A percentile compares a stretch with the other conserved stretches of the same genome.
Conservation (phyloP, 495 filamentous ascomycete species). For the Talaromyces borbonicus region DNA sequence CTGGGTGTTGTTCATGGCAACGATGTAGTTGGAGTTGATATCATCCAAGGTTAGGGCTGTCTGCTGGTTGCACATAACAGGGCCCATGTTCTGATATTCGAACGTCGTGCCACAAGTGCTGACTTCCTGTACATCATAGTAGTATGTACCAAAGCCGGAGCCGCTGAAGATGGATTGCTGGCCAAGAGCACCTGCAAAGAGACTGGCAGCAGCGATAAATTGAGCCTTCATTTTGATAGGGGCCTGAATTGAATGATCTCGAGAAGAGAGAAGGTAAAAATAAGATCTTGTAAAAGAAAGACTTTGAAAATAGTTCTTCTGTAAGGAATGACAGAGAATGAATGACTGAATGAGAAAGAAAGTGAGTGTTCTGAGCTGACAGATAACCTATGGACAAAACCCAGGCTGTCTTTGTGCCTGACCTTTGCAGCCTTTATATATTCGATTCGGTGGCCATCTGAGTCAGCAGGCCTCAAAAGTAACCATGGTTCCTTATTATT, state of each 20-base stretch:
- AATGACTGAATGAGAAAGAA: neutral
- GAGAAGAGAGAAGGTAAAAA: neutral
- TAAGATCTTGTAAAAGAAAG: too few species aligned
- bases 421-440: neutral
- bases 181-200: constrained; percentile 2
- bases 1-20: constrained; percentile 12
- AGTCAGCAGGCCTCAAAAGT: neutral
- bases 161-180: constrained; percentile 3
- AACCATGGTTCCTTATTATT: neutral
- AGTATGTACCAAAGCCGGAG: constrained; percentile 12
- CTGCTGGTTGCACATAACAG: constrained; percentile 9
- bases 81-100: constrained; percentile 8
- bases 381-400: too few species aligned
- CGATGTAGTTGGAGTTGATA: constrained; percentile 11
- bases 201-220: constrained; percentile 1
- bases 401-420: neutral
- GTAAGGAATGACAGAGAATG: constrained; percentile 1
- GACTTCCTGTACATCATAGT: constrained; percentile 11
- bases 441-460: neutral
- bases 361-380: too few species aligned
- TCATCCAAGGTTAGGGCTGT: constrained; percentile 9
- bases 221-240: constrained; percentile 7
- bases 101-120: constrained; percentile 11
- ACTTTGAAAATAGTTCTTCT: too few species aligned
- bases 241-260: too few species aligned